These are phyloP conservation scores for Triglochin maritima DNA, from an alignment of 106 monocot genomes.

Conservation along the genomic window DNA sequence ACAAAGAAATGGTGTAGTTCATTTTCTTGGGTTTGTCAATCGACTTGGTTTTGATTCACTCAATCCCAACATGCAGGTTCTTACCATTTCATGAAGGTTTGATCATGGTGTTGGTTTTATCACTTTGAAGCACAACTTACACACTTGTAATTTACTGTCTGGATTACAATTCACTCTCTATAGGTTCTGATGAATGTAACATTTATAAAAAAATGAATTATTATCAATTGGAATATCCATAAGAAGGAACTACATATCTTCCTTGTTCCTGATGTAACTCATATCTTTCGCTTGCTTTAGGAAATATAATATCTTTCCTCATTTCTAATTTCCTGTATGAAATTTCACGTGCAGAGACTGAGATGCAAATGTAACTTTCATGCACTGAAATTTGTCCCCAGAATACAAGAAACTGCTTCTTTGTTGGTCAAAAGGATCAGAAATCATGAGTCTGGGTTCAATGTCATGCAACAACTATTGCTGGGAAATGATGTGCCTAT, in stretches of 20 bases:
- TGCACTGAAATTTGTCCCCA: constrained; percentile 70
- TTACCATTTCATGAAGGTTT: constrained; percentile 9
- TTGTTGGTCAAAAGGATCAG: constrained; percentile 56
- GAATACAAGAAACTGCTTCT: constrained; percentile 59
- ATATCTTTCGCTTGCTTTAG: no score
- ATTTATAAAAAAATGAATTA: no score
- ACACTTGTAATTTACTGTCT: not conserved
- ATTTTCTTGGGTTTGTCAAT: constrained; percentile 91
- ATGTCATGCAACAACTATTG: constrained; percentile 32
- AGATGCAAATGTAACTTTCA: constrained; percentile 94
- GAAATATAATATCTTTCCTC: no score
- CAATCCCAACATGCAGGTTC: constrained; percentile 64
- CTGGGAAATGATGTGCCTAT: constrained; percentile 35
- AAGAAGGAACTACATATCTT: no score
- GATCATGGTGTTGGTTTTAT: constrained; percentile 3
- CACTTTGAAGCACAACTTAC: not conserved
- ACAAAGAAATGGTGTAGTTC: constrained; percentile 54
- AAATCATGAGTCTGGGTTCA: constrained; percentile 19
- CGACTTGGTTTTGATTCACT: constrained; percentile 80
- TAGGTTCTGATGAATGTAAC: no score
- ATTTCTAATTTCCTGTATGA: not conserved
- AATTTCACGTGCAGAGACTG: constrained; percentile 41
- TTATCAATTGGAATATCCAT: no score
- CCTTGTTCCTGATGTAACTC: no score
- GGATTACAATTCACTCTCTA: no score